A percentile compares a stretch with the other conserved stretches of the same genome.
phyloP scores from a whole-genome alignment of 345 rosid genomes.

The Lumnitzera littorea region DNA sequence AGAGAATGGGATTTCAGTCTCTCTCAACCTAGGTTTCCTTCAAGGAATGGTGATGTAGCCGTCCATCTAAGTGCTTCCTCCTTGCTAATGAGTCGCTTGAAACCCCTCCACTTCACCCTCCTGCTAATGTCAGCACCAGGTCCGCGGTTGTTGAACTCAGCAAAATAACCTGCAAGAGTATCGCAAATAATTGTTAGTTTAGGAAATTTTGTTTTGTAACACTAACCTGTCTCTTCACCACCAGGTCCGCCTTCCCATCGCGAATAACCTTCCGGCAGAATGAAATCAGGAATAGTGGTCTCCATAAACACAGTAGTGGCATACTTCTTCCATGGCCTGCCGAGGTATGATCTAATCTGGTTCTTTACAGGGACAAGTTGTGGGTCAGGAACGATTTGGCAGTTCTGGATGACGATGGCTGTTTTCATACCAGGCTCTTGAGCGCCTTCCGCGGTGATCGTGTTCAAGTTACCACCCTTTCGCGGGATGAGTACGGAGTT shows the following conservation, averaged over 20 bases:
- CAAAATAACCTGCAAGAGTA: constrained; percentile 12
- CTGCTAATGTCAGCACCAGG: constrained; percentile 39
- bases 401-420: constrained; percentile 65
- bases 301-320: constrained; percentile 57
- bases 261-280: constrained; percentile 59
- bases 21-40: constrained; percentile 27
- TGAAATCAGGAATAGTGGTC: constrained; percentile 43
- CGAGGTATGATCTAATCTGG: constrained; percentile 41
- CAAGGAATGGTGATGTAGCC: constrained; percentile 23
- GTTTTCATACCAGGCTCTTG: constrained; percentile 16
- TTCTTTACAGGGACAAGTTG: constrained; percentile 25
- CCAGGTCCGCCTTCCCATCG: constrained; percentile 19
- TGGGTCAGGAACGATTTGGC: constrained; percentile 61
- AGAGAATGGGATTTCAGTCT: constrained; percentile 31
- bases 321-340: constrained; percentile 72
- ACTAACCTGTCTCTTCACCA: constrained; percentile 23
- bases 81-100: constrained; percentile 17
- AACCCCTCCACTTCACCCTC: constrained; percentile 51
- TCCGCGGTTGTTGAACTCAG: constrained; percentile 57
- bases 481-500: constrained; percentile 56
- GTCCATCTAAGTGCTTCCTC: constrained; percentile 36
- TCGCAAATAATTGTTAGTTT: no score
- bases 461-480: constrained; percentile 40
- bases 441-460: constrained; percentile 57
- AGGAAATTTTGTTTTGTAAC: no score